A percentile compares a stretch with the other conserved stretches of the same genome.
Evolutionary conservation across 1,284 basidiomycete genomes (phyloP).

Genomic region (Ustilago hordei): DNA sequence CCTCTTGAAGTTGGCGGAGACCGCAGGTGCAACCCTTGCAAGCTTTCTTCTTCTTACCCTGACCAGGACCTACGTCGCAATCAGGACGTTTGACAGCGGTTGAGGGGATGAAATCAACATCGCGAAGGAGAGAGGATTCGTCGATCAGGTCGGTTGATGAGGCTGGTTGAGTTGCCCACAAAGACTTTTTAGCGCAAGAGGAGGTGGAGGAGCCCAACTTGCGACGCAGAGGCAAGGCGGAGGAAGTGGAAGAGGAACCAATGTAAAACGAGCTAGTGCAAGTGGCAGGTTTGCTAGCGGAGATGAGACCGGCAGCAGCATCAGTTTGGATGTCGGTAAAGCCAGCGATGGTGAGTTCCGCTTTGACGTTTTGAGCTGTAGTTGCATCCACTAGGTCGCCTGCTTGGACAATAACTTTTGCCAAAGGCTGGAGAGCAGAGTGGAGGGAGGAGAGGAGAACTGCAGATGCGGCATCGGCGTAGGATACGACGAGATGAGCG

Average conservation of each 20-base stretch:
- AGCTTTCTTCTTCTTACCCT: conserved; percentile 63
- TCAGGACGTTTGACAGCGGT: conserved; percentile 62
- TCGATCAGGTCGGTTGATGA: conserved; percentile 55
- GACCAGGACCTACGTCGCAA: conserved; percentile 62
- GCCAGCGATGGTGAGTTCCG: conserved; percentile 58
- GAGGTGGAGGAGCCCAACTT: conserved; percentile 38
- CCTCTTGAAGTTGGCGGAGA: conserved; percentile 66
- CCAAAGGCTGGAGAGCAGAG: conserved; percentile 44
- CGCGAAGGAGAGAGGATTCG: conserved; percentile 55
- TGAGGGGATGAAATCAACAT: conserved; percentile 51
- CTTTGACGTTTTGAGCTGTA: conserved; percentile 38
- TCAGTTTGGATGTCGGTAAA: conserved; percentile 44
- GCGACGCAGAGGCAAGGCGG: conserved; percentile 55
- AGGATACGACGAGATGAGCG: conserved; percentile 52
- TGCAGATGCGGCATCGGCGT: conserved; percentile 45
- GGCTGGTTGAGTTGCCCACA: conserved; percentile 64
- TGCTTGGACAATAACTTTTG: conserved; percentile 47
- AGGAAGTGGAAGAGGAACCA: conserved; percentile 33
- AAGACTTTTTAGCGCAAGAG: conserved; percentile 53
- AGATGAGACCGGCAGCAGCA: conserved; percentile 20
- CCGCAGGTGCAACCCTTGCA: conserved; percentile 70
- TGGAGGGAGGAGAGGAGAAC: conserved; percentile 49
- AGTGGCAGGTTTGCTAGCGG: conserved; percentile 21
- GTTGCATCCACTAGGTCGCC: conserved; percentile 38
- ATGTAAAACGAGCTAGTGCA: conserved; percentile 31